Percentiles rank a stretch among this genome's conserved stretches.
phyloP scores from a whole-genome alignment of 192 early-diverging fungal species.

The Rhizoclosmatium globosum region DNA sequence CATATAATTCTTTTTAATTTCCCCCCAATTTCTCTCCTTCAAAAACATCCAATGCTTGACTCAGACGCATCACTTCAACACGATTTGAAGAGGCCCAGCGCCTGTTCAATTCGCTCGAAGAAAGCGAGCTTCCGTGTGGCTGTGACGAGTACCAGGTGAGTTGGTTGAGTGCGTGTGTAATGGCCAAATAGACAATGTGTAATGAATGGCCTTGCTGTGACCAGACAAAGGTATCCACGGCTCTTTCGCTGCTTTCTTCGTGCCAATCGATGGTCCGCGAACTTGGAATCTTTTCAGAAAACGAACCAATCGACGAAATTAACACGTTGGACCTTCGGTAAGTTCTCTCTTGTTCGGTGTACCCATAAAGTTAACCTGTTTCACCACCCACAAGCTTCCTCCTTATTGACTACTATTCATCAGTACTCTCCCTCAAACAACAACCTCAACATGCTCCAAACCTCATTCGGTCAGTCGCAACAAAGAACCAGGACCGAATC shows the following conservation, averaged over 20 bases:
- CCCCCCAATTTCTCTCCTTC: neutral
- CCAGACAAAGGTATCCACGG: conserved; percentile 4
- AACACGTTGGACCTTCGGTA: conserved; percentile 80
- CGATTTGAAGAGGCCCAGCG: conserved; percentile 34
- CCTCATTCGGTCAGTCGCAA: neutral
- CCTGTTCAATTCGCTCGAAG: conserved; percentile 13
- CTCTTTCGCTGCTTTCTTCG: neutral
- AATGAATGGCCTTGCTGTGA: neutral
- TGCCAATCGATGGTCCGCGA: conserved; percentile 60
- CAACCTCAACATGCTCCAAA: neutral
- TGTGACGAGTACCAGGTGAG: conserved; percentile 31
- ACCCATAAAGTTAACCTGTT: neutral
- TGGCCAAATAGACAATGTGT: neutral
- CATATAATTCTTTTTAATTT: neutral
- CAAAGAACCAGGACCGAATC: neutral
- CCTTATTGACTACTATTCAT: conserved; percentile 33
- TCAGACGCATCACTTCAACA: conserved; percentile 10
- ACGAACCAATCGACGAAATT: conserved; percentile 91
- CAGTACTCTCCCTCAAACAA: conserved; percentile 4
- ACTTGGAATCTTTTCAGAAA: conserved; percentile 82
- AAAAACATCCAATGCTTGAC: conserved; percentile 45
- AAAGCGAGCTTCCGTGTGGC: neutral
- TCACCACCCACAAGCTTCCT: conserved; percentile 27
- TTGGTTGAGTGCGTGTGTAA: neutral
- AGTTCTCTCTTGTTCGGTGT: neutral